Evolutionary conservation across 768 basidiomycete species (phyloP), one percentile per base, ranked within the genome.

Genomic region (Lentinus brumalis): DNA sequence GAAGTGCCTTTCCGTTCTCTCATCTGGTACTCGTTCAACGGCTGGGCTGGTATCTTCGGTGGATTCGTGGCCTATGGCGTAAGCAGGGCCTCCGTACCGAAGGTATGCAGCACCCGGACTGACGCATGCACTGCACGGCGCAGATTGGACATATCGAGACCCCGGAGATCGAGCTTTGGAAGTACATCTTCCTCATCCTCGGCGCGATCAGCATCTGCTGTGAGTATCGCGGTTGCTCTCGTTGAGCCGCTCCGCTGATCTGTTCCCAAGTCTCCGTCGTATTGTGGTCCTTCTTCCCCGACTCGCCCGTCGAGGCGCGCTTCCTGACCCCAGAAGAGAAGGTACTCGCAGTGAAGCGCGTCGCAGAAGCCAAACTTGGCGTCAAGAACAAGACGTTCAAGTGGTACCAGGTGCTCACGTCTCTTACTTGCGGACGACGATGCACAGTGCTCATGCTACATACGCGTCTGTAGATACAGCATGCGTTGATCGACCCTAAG

Each of bases 321-420:
- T 77, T 75, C 63, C 52, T 77, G 39, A 68, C 59, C 9, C 52
- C 70, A 15, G 63, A 74, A 21, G 69, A 78, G 55, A 74, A 70
- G 55, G 54, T 72, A 16, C 69, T 76, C 14, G 76, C 73, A 4
- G 70, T 76, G 29, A 72, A 74, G 62, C 71, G 77, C n/a, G 75
- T 77, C 3, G 74, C 77, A 1, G 66, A 64, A 32, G 74, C 57
- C 3, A 61, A 70, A 67, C 65, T 62, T 15, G 72, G 74, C 14
- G 72, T 69, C 38, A 77, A 78, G 66, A 75, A 74, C 60, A 76
- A 69, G 40, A 64, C 69, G 30, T 76, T 77, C 70, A 77, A 77
- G 60, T 49, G 53, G 49, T 73, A 73, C 49, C 77, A 78, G 61
- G 69, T 76, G 30, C 14, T 26, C 21, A 26, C 42, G 65, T 38